Conservation (phyloP, 2,329 filamentous ascomycete species). For the Diplodia sapinea region DNA sequence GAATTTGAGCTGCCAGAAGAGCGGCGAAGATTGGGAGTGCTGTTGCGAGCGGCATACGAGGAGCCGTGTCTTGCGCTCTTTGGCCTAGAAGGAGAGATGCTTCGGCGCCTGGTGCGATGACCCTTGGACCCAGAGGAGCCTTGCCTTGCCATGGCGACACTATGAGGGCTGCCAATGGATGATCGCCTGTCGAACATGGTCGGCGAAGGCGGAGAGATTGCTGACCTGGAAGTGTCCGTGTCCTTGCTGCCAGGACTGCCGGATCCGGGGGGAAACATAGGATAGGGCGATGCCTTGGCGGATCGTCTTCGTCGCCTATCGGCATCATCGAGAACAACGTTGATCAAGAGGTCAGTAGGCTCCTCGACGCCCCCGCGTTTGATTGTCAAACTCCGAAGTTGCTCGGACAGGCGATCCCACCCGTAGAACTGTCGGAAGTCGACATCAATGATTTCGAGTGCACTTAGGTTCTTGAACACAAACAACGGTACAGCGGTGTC, state of each 20-base stretch:
- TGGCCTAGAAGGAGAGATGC: conserved; percentile 81
- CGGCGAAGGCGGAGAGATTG: conserved; percentile 57
- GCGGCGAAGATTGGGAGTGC: conserved; percentile 75
- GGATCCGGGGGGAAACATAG: conserved; percentile 70
- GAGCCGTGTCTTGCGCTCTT: conserved; percentile 75
- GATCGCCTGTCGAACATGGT: conserved; percentile 48
- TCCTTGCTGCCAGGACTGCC: conserved; percentile 68
- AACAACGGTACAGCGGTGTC: conserved; percentile 96
- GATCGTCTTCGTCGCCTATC: conserved; percentile 88
- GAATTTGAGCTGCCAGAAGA: conserved; percentile 96
- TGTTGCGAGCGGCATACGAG: conserved; percentile 65
- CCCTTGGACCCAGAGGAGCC: conserved; percentile 60
- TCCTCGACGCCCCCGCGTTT: conserved; percentile 89
- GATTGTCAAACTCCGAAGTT: conserved; percentile 85
- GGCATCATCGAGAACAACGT: conserved; percentile 95
- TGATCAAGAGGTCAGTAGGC: conserved; percentile 84
- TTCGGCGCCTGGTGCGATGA: conserved; percentile 63
- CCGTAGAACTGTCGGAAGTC: conserved; percentile 97
- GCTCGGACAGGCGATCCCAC: conserved; percentile 93
- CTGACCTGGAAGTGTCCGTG: conserved; percentile 70
- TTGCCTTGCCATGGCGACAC: conserved; percentile 57
- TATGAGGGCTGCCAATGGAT: conserved; percentile 58
- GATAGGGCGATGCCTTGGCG: conserved; percentile 82
- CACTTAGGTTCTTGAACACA: conserved; percentile 95
- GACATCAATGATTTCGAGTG: conserved; percentile 90